Base-by-base conservation (phyloP, 2,329 filamentous ascomycete genomes). In the Cladosporium velox region DNA sequence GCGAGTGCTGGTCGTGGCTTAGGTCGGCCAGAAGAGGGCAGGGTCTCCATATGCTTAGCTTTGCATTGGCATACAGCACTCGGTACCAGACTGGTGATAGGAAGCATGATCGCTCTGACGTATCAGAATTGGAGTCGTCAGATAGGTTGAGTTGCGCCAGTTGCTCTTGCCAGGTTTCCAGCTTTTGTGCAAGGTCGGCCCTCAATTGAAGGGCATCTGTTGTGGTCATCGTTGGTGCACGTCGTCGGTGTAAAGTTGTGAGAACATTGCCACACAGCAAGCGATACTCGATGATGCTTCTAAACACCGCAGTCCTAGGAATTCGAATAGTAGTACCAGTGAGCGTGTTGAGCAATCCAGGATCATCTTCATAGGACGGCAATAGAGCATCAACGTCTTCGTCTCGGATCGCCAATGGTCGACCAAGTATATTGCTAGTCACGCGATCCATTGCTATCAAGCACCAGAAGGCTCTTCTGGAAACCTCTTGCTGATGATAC, bases 401-500 rank as follows among this genome's bases (percentile, higher is more conserved):
- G 4, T 80, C 70, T 10, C 77, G 73, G 0, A 82, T 78, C 0
- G 79, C 80, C 7, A 81, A 67, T 0, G 80, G 80, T 1, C 80
- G 69, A 0, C 79, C 80, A 0, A 82, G 74, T 0, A 79, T 77
- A 3, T 78, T 72, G 59, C 76, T 77, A 1, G 73, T 77, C 10
- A 77, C 76, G 44, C 78, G 70, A 64, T 81, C 80, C 67, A 81
- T 72, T 1, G 76, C 75, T 2, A 82, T 73, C 1, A 81, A 73
- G 64, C 77, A 80, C 79, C 81, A 82, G 63, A 82, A 82, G 41
- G 79, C 81, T 11, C 79, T 65, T 4, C 78, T 69, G 5, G 75
- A 75, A 0, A 77, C 73, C 67, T 82, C 79, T 55, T 76, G 71
- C 10, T 78, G 69, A 38, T 73, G 72, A 4, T 65, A 66, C 3